Evolutionary conservation across 371 early-diverging fungal genomes (phyloP).

Genomic region (Circinella umbellata): DNA sequence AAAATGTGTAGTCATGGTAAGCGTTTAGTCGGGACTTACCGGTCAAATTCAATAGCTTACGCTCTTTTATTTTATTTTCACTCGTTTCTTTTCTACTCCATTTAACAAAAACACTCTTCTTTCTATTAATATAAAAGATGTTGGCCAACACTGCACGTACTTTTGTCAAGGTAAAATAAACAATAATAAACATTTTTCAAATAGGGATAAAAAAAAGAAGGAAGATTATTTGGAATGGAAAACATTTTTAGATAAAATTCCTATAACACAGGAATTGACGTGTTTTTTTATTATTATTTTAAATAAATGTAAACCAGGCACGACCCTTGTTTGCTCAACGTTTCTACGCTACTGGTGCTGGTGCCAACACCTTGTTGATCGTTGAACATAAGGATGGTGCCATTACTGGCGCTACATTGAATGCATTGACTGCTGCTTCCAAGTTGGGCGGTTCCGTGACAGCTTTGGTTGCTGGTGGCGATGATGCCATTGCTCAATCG

Average conservation of each 20-base stretch:
- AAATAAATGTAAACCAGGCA: conserved; percentile 27
- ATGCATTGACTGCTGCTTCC: conserved; percentile 89
- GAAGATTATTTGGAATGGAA: neutral
- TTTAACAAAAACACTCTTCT: neutral
- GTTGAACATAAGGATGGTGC: conserved; percentile 89
- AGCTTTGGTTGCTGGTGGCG: conserved; percentile 87
- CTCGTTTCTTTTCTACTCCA: neutral
- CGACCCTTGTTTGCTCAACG: conserved; percentile 49
- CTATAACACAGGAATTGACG: neutral
- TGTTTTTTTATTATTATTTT: neutral
- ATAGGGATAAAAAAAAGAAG: neutral
- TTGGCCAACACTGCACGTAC: conserved; percentile 22
- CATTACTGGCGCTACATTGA: conserved; percentile 78
- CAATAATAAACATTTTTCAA: neutral
- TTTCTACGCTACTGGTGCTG: conserved; percentile 62
- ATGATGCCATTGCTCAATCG: conserved; percentile 71
- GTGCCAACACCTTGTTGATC: conserved; percentile 80
- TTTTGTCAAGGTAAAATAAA: conserved; percentile 17
- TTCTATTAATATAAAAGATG: conserved; percentile 7
- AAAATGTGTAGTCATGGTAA: conserved; percentile 9
- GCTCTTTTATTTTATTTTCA: neutral
- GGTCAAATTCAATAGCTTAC: neutral
- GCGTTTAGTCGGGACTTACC: conserved; percentile 7
- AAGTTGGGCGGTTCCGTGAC: conserved; percentile 81
- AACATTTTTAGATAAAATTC: too few species aligned